phyloP scores from a whole-genome alignment of 2,329 filamentous ascomycete species.

The Fusarium brevicatenulatum region DNA sequence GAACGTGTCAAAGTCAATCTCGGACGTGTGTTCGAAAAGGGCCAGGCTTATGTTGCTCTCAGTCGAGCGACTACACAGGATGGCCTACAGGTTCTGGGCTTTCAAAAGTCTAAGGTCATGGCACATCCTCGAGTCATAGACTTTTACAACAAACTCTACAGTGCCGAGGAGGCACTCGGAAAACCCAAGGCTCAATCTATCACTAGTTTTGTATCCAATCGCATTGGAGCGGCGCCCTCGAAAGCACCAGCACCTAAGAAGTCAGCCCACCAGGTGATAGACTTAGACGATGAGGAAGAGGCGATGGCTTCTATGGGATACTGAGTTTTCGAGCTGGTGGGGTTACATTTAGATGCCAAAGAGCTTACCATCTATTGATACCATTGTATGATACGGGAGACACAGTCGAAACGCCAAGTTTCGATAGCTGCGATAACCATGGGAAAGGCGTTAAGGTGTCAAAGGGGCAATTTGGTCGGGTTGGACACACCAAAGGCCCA shows the following conservation, averaged over 20 bases:
- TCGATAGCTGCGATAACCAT: conserved; percentile 10
- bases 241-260: conserved; percentile 30
- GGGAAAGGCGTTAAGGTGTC: conserved; percentile 26
- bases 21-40: conserved; percentile 93
- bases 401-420: background rate
- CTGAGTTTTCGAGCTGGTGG: conserved; percentile 20
- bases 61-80: conserved; percentile 90
- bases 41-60: conserved; percentile 95
- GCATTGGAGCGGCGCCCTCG: conserved; percentile 43
- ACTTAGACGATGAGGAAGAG: conserved; percentile 62
- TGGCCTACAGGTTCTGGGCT: conserved; percentile 87
- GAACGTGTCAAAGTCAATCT: conserved; percentile 95
- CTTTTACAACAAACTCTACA: conserved; percentile 87
- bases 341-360: conserved; percentile 1
- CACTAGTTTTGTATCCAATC: conserved; percentile 53
- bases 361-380: conserved; percentile 3
- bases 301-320: conserved; percentile 59
- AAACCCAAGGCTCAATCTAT: conserved; percentile 48
- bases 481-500: conserved; percentile 5
- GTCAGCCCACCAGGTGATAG: conserved; percentile 36
- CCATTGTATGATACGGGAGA: conserved; percentile 22
- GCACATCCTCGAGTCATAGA: conserved; percentile 86
- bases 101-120: conserved; percentile 92
- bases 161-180: conserved; percentile 67
- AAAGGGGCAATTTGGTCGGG: conserved; percentile 19